Percentiles rank a stretch among this genome's conserved stretches.
Evolutionary conservation across 202 grass and related monocot genomes (phyloP).

Genomic region (Brachypodium distachyon): DNA sequence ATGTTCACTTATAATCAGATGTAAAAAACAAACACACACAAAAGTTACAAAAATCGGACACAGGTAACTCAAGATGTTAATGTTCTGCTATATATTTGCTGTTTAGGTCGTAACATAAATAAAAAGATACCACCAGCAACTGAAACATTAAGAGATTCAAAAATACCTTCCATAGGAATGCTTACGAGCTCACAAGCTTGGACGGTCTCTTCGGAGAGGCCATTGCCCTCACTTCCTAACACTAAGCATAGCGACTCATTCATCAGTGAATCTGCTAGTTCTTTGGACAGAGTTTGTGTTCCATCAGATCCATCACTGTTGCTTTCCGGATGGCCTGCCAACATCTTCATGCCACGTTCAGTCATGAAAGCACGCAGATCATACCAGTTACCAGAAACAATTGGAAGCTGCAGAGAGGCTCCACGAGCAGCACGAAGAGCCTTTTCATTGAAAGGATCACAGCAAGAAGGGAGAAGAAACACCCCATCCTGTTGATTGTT

Average conservation of each 20-base stretch:
- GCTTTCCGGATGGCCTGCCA: conserved; percentile 71
- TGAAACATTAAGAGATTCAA: conserved; percentile 99
- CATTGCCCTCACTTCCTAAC: conserved; percentile 90
- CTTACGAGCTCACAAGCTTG: conserved; percentile 66
- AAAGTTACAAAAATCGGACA: neutral
- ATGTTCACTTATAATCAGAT: neutral
- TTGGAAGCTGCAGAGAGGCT: conserved; percentile 74
- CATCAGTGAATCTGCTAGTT: conserved; percentile 50
- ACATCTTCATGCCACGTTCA: conserved; percentile 56
- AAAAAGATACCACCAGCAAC: conserved; percentile 93
- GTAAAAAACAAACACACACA: neutral
- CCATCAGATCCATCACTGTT: conserved; percentile 23
- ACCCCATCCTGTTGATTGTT: conserved; percentile 59
- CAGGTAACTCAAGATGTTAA: conserved; percentile 14
- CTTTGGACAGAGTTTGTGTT: conserved; percentile 30
- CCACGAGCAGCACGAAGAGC: conserved; percentile 83
- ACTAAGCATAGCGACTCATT: conserved; percentile 71
- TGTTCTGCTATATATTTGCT: conserved; percentile 23
- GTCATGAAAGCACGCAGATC: conserved; percentile 25
- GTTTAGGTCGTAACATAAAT: conserved; percentile 68
- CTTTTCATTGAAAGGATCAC: conserved; percentile 97
- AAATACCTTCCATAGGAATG: conserved; percentile 91
- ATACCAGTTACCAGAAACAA: conserved; percentile 59
- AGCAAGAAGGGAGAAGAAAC: conserved; percentile 84
- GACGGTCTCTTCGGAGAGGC: conserved; percentile 49